These are phyloP conservation scores for Carallia brachiata DNA, from an alignment of 345 rosid genomes.

Conservation along the genomic window DNA sequence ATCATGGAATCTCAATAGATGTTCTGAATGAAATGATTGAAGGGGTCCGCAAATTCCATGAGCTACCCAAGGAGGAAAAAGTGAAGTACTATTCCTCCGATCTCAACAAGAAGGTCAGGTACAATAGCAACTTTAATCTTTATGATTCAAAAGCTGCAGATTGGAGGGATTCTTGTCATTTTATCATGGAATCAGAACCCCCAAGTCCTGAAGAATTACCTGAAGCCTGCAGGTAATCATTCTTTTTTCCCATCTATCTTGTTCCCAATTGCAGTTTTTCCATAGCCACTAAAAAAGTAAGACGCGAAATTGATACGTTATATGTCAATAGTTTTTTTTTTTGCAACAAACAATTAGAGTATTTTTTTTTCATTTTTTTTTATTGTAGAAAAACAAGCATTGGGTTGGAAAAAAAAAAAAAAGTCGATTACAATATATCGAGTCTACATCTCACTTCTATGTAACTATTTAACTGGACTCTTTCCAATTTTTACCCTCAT, in stretches of 20 bases:
- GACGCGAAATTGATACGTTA: background rate
- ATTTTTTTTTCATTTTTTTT: too few species aligned
- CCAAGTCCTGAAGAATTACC: slow-evolving; percentile 15
- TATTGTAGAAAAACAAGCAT: too few species aligned
- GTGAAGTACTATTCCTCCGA: slow-evolving; percentile 17
- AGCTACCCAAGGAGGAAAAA: slow-evolving; percentile 17
- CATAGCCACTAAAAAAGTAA: too few species aligned
- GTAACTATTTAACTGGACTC: too few species aligned
- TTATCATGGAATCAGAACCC: slow-evolving; percentile 19
- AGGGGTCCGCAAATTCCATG: slow-evolving; percentile 22
- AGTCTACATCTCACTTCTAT: too few species aligned
- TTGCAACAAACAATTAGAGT: background rate
- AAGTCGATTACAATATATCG: too few species aligned
- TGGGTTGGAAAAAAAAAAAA: too few species aligned
- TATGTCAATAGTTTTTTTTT: too few species aligned
- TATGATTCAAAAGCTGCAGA: slow-evolving; percentile 13
- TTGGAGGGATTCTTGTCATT: slow-evolving; percentile 31
- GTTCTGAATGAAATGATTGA: slow-evolving; percentile 1
- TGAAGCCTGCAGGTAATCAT: slow-evolving; percentile 21
- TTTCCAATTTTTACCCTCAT: too few species aligned
- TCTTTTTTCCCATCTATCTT: background rate
- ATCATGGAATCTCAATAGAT: slow-evolving; percentile 19
- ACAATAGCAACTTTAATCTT: slow-evolving; percentile 18
- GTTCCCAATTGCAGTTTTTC: too few species aligned
- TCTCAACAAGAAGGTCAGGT: slow-evolving; percentile 9